Base-by-base conservation (phyloP, 140 eudicot genomes). In the Ambrosia hybrid region DNA sequence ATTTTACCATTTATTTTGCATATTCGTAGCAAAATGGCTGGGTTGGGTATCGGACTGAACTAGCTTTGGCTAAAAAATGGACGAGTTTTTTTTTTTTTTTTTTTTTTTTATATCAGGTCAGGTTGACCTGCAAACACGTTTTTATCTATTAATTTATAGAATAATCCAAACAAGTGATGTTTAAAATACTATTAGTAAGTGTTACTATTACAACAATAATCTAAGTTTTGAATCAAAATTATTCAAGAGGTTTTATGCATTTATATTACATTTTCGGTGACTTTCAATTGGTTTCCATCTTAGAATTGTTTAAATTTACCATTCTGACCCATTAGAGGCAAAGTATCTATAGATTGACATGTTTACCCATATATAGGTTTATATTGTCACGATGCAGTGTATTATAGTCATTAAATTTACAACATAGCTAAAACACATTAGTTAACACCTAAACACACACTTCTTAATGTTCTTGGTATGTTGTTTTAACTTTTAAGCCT, bases 1-100 rank as follows among this genome's bases (percentile, higher is more conserved):
- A 57, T 72, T 73, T 56, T n/a, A 79, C 49, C 7, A 37, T 68
- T 65, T 12, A 9, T 67, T 39, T 48, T 49, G 33, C 61, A 49
- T 49, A 33, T n/a, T 3, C 61, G 52, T 46, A 43, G n/a, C 10
- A 17, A 45, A 41, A 58, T 8, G 65, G 65, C 14, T 15, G n/a
- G 15, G 9, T n/a, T n/a, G n/a, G n/a, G n/a, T n/a, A n/a, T n/a
- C n/a, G n/a, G n/a, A n/a, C n/a, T n/a, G n/a, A n/a, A n/a, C n/a
- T n/a, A n/a, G n/a, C n/a, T n/a, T n/a, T n/a, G n/a, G n/a, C n/a
- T n/a, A n/a, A n/a, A 58, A 43, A 71, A 72, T 13, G n/a, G 68
- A 21, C 43, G 17, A 66, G 15, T 46, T 66, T 66, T 41, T 39
- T 6, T 5, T 26, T 5, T 30, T n/a, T n/a, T n/a, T n/a, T n/a